Conservation (phyloP, 148 eudicot genomes). For the Amaranthus palmeri region DNA sequence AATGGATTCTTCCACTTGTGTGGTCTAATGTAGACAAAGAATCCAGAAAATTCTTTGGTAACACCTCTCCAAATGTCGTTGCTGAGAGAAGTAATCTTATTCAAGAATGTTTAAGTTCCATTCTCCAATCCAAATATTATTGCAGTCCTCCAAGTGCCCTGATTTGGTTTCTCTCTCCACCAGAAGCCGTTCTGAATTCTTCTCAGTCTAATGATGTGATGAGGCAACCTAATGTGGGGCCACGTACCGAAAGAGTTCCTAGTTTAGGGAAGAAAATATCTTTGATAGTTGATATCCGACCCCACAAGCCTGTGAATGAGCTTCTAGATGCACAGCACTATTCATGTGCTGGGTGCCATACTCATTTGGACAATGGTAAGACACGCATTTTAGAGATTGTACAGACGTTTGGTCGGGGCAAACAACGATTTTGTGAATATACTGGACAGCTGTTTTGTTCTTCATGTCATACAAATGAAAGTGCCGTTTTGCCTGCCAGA, state of each 20-base stretch:
- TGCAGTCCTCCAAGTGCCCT: constrained; percentile 51
- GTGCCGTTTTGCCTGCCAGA: constrained; percentile 81
- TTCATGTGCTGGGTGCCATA: constrained; percentile 90
- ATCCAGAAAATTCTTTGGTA: constrained; percentile 79
- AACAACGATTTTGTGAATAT: constrained; percentile 91
- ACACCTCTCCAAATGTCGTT: constrained; percentile 80
- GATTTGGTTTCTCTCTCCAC: constrained; percentile 67
- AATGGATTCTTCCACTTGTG: constrained; percentile 72
- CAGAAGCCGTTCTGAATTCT: constrained; percentile 41
- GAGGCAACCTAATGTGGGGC: constrained; percentile 29
- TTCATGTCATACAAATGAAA: constrained; percentile 80
- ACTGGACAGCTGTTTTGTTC: constrained; percentile 89
- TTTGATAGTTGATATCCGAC: constrained; percentile 58
- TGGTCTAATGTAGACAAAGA: constrained; percentile 80
- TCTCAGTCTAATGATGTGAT: constrained; percentile 34
- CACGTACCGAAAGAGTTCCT: constrained; percentile 26
- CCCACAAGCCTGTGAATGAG: constrained; percentile 62
- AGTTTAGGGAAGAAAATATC: constrained; percentile 74
- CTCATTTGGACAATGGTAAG: constrained; percentile 69
- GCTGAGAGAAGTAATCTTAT: constrained; percentile 78
- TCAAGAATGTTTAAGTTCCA: constrained; percentile 74
- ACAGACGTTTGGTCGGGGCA: constrained; percentile 86
- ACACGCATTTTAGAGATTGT: constrained; percentile 67
- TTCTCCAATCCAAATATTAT: constrained; percentile 40
- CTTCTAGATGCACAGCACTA: constrained; percentile 74